Evolutionary conservation across 2,329 filamentous ascomycete species (phyloP).

Genomic region (Exserohilum turcica): DNA sequence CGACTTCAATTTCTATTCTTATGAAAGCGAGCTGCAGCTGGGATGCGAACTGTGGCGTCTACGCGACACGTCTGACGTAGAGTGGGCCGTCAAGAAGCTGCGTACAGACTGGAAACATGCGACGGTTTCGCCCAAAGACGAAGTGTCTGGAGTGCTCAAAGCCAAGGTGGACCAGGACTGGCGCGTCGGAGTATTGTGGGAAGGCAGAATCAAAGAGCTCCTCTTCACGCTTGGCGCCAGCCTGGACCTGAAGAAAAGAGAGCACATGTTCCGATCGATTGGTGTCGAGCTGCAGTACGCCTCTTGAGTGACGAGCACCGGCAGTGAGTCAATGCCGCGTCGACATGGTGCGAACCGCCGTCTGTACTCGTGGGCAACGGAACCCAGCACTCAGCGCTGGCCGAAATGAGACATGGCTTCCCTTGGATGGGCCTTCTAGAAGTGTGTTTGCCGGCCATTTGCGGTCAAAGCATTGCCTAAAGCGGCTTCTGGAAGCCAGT

Average conservation of each 20-base stretch:
- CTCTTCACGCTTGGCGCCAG: slow-evolving; percentile 89
- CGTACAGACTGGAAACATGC: slow-evolving; percentile 49
- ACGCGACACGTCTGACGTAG: slow-evolving; percentile 47
- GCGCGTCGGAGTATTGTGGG: slow-evolving; percentile 86
- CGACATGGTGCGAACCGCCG: slow-evolving; percentile 10
- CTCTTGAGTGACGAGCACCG: slow-evolving; percentile 58
- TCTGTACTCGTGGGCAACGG: slow-evolving; percentile 13
- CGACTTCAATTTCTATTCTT: slow-evolving; percentile 98
- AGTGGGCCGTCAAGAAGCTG: slow-evolving; percentile 52
- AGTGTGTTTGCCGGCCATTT: slow-evolving; percentile 11
- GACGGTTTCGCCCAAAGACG: slow-evolving; percentile 57
- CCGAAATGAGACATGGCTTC: slow-evolving; percentile 8
- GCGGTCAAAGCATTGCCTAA: slow-evolving; percentile 16
- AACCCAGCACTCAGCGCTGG: slow-evolving; percentile 1
- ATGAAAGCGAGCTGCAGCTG: slow-evolving; percentile 90
- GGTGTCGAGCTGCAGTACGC: slow-evolving; percentile 84
- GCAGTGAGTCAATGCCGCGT: slow-evolving; percentile 11
- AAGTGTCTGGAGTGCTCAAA: slow-evolving; percentile 86
- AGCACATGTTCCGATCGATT: slow-evolving; percentile 76
- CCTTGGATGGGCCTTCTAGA: slow-evolving; percentile 24
- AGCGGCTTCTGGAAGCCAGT: slow-evolving; percentile 25
- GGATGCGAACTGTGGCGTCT: slow-evolving; percentile 92
- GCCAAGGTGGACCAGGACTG: slow-evolving; percentile 87
- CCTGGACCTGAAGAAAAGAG: slow-evolving; percentile 76
- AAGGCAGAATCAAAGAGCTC: slow-evolving; percentile 88